phyloP scores from a whole-genome alignment of 2,329 filamentous ascomycete species.

The Bimuria novae-zelandiae region DNA sequence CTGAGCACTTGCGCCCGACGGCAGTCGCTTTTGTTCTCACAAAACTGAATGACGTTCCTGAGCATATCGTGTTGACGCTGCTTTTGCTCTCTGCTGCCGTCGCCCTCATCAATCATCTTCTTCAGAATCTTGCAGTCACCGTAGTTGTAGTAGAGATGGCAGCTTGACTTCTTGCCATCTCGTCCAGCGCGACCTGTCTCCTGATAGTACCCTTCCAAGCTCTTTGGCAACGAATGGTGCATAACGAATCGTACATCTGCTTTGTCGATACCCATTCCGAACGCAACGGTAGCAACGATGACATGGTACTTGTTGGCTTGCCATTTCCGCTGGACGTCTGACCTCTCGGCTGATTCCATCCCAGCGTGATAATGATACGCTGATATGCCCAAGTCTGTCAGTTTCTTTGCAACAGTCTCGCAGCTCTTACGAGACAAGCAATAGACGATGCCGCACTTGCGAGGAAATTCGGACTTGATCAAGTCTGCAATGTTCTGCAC shows the following conservation, averaged over 20 bases:
- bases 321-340: constrained; percentile 77
- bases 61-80: constrained; percentile 85
- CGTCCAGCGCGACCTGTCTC: constrained; percentile 94
- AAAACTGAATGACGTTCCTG: constrained; percentile 81
- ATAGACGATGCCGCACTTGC: constrained; percentile 88
- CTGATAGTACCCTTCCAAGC: constrained; percentile 96
- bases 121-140: constrained; percentile 74
- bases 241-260: constrained; percentile 95
- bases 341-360: constrained; percentile 70
- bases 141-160: constrained; percentile 88
- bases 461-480: constrained; percentile 71
- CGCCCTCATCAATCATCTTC: constrained; percentile 81
- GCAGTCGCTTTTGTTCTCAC: constrained; percentile 87
- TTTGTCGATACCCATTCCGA: constrained; percentile 99
- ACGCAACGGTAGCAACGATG: constrained; percentile 96
- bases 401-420: constrained; percentile 74
- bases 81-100: constrained; percentile 78
- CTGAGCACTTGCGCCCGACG: constrained; percentile 83
- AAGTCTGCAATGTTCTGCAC: constrained; percentile 63
- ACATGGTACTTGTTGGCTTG: constrained; percentile 80
- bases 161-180: constrained; percentile 84
- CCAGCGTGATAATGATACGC: constrained; percentile 87
- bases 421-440: constrained; percentile 84
- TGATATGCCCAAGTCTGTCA: constrained; percentile 68
- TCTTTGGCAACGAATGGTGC: constrained; percentile 91